Conservation (phyloP, 2,329 filamentous ascomycete genomes). For the Trichothecium roseum region DNA sequence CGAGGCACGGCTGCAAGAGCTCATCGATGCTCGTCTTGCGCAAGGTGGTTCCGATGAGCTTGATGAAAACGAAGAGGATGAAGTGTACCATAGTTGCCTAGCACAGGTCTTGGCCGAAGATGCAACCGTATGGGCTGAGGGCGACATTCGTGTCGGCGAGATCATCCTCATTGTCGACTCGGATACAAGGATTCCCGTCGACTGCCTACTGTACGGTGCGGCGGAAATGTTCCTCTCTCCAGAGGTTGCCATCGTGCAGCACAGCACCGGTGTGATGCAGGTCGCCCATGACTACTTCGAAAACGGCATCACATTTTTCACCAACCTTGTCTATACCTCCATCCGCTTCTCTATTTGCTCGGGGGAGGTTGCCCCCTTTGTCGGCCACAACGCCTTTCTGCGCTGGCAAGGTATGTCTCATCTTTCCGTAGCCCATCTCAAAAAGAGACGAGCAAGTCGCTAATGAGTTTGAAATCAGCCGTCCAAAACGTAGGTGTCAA, state of each 20-base stretch:
- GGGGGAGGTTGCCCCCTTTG: constrained; percentile 65
- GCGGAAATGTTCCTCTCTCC: constrained; percentile 62
- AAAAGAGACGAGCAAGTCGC: too few relatives aligned
- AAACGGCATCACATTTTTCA: constrained; percentile 66
- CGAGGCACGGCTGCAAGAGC: constrained; percentile 43
- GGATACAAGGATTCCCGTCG: constrained; percentile 56
- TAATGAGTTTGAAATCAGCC: constrained; percentile 9
- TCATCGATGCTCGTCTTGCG: constrained; percentile 11
- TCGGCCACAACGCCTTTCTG: constrained; percentile 68
- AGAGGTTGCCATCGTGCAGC: constrained; percentile 62
- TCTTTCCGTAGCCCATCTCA: constrained; percentile 2
- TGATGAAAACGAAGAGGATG: constrained; percentile 21
- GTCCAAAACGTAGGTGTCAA: constrained; percentile 25
- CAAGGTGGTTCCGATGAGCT: constrained; percentile 10
- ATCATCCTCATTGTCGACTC: constrained; percentile 59
- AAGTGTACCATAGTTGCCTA: constrained; percentile 38
- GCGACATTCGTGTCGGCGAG: constrained; percentile 51
- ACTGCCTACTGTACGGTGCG: constrained; percentile 60
- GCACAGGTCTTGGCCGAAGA: constrained; percentile 38
- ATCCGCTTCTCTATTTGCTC: constrained; percentile 61
- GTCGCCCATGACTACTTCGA: constrained; percentile 65
- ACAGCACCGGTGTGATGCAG: constrained; percentile 67
- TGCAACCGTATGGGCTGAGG: constrained; percentile 41
- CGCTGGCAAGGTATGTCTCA: constrained; percentile 39
- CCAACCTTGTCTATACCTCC: constrained; percentile 64